Conservation (phyloP, 345 rosid genomes). For the Laguncularia racemosa region DNA sequence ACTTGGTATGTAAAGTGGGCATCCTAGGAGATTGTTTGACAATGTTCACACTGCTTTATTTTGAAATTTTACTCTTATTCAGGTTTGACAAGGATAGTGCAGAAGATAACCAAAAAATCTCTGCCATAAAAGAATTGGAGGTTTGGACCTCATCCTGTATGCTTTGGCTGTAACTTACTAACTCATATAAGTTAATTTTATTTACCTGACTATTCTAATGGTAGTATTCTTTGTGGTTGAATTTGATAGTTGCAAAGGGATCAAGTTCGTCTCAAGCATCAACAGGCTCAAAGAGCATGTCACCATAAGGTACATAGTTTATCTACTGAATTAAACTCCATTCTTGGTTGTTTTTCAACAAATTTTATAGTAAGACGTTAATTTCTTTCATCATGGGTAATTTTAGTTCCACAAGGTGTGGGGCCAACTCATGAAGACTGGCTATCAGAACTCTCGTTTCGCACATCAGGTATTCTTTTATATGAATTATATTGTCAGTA, state of each 20-base stretch:
- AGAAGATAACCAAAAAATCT: slow-evolving; percentile 36
- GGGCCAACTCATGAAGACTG: slow-evolving; percentile 99
- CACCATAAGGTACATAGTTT: slow-evolving; percentile 56
- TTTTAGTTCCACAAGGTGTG: slow-evolving; percentile 84
- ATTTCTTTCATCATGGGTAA: background rate
- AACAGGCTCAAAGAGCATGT: slow-evolving; percentile 56
- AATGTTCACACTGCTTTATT: background rate
- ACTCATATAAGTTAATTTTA: background rate
- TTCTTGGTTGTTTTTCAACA: background rate
- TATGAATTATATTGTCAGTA: no score
- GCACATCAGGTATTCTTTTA: slow-evolving; percentile 75
- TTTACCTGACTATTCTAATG: slow-evolving; percentile 3
- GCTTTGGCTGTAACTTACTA: background rate
- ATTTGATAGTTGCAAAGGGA: slow-evolving; percentile 41
- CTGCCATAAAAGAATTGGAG: slow-evolving; percentile 43
- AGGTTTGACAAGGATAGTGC: slow-evolving; percentile 45
- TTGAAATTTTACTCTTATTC: slow-evolving; percentile 11
- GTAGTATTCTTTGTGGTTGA: no score
- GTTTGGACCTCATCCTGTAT: slow-evolving; percentile 22
- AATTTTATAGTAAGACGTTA: background rate
- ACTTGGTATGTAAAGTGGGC: no score
- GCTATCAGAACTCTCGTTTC: slow-evolving; percentile 91
- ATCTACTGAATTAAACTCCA: background rate
- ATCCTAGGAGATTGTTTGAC: no score
- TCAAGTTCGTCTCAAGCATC: slow-evolving; percentile 49